Evolutionary conservation across 163 green algal species (phyloP).

Genomic region (Coccomyxa subellipsoidea): DNA sequence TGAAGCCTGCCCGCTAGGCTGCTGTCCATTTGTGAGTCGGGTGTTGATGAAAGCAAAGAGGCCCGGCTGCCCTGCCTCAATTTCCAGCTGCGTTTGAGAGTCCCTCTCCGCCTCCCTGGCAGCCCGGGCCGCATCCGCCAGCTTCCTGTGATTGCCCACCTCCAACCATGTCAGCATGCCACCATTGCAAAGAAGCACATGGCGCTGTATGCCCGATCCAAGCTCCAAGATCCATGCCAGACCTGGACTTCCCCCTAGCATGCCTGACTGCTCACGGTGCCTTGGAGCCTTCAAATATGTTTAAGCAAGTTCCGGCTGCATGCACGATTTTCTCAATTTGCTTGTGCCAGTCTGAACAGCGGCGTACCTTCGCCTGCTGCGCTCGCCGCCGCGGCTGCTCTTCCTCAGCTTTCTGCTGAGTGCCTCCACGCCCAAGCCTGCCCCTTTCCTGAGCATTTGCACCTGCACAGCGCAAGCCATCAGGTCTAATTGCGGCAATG

Average conservation of each 20-base stretch:
- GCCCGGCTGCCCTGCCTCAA: background rate
- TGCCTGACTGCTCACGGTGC: too few relatives aligned
- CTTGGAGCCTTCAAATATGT: too few relatives aligned
- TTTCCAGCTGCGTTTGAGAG: background rate
- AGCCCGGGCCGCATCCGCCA: background rate
- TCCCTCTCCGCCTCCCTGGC: background rate
- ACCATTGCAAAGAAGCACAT: too few relatives aligned
- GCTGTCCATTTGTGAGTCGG: background rate
- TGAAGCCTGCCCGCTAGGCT: background rate
- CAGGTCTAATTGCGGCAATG: too few relatives aligned
- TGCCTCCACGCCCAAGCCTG: background rate
- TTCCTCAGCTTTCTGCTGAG: background rate
- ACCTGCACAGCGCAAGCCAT: conserved; percentile 16
- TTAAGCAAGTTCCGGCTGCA: too few relatives aligned
- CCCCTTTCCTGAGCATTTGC: conserved; percentile 19
- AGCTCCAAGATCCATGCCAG: too few relatives aligned
- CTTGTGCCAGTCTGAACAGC: too few relatives aligned
- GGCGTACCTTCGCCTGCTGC: background rate
- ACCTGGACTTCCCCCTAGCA: too few relatives aligned
- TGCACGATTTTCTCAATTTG: too few relatives aligned
- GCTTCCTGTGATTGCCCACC: conserved; percentile 1
- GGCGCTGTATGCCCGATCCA: too few relatives aligned
- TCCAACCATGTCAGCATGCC: too few relatives aligned
- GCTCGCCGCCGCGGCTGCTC: background rate
- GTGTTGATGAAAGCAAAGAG: conserved; percentile 19